A percentile compares a stretch with the other conserved stretches of the same genome.
phyloP scores from a whole-genome alignment of 176 grass and related monocot genomes.

The Hsuehochloa calcarea region DNA sequence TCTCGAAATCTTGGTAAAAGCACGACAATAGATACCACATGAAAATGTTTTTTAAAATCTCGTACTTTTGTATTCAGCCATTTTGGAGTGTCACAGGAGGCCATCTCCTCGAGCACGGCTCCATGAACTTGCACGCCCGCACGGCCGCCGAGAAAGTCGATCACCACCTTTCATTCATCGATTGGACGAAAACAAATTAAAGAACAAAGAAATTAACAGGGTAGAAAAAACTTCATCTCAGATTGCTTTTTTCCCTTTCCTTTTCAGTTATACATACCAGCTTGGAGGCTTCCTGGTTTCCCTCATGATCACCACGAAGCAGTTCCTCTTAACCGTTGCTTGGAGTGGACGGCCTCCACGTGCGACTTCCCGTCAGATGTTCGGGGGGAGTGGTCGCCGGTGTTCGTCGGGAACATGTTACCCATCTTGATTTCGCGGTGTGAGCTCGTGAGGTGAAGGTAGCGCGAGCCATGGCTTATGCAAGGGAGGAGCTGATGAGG shows the following conservation, averaged over 20 bases:
- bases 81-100: too few relatives aligned
- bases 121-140: slow-evolving; percentile 83
- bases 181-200: not conserved
- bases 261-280: slow-evolving; percentile 46
- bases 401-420: not conserved
- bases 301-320: too few relatives aligned
- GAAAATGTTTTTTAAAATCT: too few relatives aligned
- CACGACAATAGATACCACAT: too few relatives aligned
- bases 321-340: slow-evolving; percentile 36
- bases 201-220: not conserved
- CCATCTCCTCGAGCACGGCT: slow-evolving; percentile 73
- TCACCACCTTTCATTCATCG: slow-evolving; percentile 46
- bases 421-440: slow-evolving; percentile 43
- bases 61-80: too few relatives aligned
- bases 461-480: not conserved
- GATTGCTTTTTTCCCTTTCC: too few relatives aligned
- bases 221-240: too few relatives aligned
- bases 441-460: not conserved
- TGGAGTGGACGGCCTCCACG: slow-evolving; percentile 70
- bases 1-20: too few relatives aligned
- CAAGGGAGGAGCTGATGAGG: not conserved
- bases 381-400: not conserved
- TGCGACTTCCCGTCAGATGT: not conserved
- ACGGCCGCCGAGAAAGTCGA: slow-evolving; percentile 83
- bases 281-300: slow-evolving; percentile 28